Evolutionary conservation across 106 monocot genomes (phyloP).

Genomic region (Acanthochlamys bracteata): DNA sequence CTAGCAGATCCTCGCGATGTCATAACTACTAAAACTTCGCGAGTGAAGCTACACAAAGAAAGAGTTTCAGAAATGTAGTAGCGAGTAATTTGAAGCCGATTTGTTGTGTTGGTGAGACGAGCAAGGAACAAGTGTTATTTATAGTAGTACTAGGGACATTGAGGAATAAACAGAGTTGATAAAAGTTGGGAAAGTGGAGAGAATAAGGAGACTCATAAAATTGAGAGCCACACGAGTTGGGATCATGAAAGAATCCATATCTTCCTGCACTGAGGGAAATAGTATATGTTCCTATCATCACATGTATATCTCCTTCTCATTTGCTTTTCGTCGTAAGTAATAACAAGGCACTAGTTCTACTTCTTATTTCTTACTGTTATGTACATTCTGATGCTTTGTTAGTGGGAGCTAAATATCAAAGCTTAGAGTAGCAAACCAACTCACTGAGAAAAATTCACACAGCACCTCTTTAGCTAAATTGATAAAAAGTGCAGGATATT

Average conservation of each 20-base stretch:
- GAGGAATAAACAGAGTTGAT: background rate
- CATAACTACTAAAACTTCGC: background rate
- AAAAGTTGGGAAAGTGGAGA: background rate
- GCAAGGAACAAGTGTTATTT: background rate
- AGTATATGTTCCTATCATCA: background rate
- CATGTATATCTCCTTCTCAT: background rate
- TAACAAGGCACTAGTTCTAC: too few relatives aligned
- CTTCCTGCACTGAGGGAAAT: background rate
- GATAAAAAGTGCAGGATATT: too few relatives aligned
- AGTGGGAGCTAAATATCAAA: background rate
- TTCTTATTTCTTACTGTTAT: background rate
- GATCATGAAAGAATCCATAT: background rate
- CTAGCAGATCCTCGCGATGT: background rate
- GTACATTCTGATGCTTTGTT: background rate
- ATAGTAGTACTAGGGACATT: background rate
- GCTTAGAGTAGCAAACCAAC: background rate
- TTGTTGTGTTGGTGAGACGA: background rate
- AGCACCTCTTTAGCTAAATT: too few relatives aligned
- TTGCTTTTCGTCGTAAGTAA: background rate
- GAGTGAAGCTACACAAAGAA: background rate
- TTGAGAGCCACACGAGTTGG: slow-evolving; percentile 1
- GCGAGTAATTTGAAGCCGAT: background rate
- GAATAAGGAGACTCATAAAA: slow-evolving; percentile 1
- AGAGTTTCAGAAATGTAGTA: background rate
- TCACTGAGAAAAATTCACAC: background rate